Conservation (phyloP, 345 rosid genomes). For the Populus davidiana region DNA sequence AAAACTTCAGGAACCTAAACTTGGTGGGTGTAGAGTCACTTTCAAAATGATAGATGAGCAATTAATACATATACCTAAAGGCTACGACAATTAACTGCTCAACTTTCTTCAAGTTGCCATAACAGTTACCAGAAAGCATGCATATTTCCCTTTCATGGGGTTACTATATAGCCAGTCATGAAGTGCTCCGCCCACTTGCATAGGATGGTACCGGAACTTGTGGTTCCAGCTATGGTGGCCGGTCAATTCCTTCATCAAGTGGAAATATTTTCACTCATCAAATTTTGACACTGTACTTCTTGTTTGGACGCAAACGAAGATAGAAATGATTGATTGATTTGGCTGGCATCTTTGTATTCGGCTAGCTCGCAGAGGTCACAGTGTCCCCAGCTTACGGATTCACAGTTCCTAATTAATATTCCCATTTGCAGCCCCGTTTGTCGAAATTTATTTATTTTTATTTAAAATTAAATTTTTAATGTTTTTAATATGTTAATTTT, state of each 20-base stretch:
- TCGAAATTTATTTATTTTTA: too few species aligned
- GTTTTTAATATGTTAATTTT: too few species aligned
- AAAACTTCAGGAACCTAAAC: background rate
- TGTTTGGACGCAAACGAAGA: too few species aligned
- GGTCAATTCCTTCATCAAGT: background rate
- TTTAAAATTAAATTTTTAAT: too few species aligned
- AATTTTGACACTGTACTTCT: background rate
- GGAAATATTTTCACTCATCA: constrained; percentile 4
- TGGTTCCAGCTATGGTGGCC: constrained; percentile 2
- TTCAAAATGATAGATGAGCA: constrained; percentile 4
- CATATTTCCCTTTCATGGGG: background rate
- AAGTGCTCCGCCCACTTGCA: constrained; percentile 17
- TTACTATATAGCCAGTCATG: background rate
- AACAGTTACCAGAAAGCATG: constrained; percentile 13
- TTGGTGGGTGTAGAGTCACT: constrained; percentile 6
- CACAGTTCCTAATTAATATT: background rate
- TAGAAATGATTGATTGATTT: constrained; percentile 9
- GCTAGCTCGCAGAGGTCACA: background rate
- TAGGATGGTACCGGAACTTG: background rate
- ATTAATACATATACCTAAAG: background rate
- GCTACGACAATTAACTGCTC: constrained; percentile 3
- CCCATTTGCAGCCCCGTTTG: too few species aligned
- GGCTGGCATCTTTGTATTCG: background rate
- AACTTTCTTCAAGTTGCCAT: constrained; percentile 4
- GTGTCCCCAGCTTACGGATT: constrained; percentile 1